These are phyloP conservation scores for Kwoniella sp. DNA, from an alignment of 768 basidiomycete genomes.

Conservation along the genomic window DNA sequence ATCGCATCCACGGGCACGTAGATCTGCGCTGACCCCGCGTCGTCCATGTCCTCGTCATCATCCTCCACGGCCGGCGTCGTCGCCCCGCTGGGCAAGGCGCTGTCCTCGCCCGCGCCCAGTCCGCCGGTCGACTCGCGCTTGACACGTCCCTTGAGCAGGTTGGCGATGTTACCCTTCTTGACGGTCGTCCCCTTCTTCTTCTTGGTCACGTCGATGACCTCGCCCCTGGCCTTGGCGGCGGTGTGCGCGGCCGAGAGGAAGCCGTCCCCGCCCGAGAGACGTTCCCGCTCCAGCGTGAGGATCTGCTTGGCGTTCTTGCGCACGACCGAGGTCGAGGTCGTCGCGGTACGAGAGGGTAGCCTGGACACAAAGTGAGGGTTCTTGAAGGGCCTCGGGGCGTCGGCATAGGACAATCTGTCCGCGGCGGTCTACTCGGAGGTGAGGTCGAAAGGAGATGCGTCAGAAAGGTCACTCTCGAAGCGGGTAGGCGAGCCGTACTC, in stretches of 20 bases:
- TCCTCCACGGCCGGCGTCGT: constrained; percentile 19
- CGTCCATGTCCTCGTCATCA: constrained; percentile 16
- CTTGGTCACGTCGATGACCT: constrained; percentile 26
- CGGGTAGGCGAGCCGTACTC: background rate
- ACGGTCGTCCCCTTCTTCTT: constrained; percentile 32
- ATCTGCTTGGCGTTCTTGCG: constrained; percentile 48
- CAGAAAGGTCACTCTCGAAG: background rate
- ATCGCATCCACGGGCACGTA: constrained; percentile 10
- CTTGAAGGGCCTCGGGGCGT: constrained; percentile 36
- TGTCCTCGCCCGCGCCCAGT: constrained; percentile 3
- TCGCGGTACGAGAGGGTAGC: constrained; percentile 26
- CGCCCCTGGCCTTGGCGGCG: constrained; percentile 29
- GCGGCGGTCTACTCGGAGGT: constrained; percentile 20
- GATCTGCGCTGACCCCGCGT: too few relatives aligned
- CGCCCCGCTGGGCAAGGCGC: constrained; percentile 6
- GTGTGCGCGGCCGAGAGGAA: constrained; percentile 34
- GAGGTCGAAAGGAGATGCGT: background rate
- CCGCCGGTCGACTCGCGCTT: background rate
- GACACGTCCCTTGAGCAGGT: constrained; percentile 8
- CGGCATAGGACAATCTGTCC: constrained; percentile 31
- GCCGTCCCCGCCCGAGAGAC: constrained; percentile 37
- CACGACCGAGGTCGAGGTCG: constrained; percentile 15
- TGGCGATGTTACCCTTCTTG: constrained; percentile 15
- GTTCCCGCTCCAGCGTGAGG: constrained; percentile 37
- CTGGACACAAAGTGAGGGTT: constrained; percentile 24